Evolutionary conservation across 257 asterid genomes (phyloP), one percentile per base, ranked within the genome.

Genomic region (Asclepias syriaca): DNA sequence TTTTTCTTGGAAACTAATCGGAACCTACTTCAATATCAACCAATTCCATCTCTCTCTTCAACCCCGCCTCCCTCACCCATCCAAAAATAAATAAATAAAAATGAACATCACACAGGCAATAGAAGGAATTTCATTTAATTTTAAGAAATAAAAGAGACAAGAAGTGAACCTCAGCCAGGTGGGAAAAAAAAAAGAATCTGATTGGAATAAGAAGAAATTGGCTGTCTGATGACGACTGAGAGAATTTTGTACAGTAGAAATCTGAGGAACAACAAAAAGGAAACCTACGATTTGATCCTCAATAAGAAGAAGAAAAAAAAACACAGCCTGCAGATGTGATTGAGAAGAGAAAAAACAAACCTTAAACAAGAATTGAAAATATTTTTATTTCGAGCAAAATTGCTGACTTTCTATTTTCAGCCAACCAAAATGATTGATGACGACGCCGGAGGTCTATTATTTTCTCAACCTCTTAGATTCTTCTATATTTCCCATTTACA

Each of bases 221-320:
- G 65, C n/a, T 34, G 63, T 73, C 69, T 69, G 80, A 75, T 81
- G 88, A 82, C 86, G 76, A 76, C 80, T n/a, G 73, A 66, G 54
- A 22, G 53, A 46, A 75, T 64, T 65, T 65, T 55, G 11, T 29
- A 59, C 22, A 61, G 67, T 15, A 6, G 24, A 15, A 61, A 61
- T 61, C 67, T 39, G 1, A 34, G 9, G 67, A 16, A 61, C 61
- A 61, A 34, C 24, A 2, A 61, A 61, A 34, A 32, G 14, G 39
- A 24, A 61, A 16, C 19, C n/a, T 29, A 29, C 43, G 48, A 61
- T 6, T 16, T 21, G 46, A 54, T 54, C 27, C 22, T 53, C 3
- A 34, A 34, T 34, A 8, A 12, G 5, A 11, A 11, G 1, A 12
- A 49, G 16, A 8, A 15, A 61, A 21, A 12, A 5, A 14, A 24